Conservation (phyloP, 139 green algal genomes). For the Chlamydomonas sphaeroides region DNA sequence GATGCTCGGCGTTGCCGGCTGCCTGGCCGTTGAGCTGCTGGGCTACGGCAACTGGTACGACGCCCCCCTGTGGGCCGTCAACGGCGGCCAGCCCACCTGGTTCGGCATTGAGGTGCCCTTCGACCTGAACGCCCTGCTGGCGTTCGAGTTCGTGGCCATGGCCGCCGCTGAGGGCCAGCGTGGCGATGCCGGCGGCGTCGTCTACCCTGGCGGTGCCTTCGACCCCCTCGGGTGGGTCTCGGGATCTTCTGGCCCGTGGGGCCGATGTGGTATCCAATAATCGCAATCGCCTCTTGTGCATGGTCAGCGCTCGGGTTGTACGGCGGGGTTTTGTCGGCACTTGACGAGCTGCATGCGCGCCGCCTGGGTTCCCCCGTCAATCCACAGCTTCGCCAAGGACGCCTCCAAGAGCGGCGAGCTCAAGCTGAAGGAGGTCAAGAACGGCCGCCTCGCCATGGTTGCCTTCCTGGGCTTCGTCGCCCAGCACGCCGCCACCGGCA, state of each 20-base stretch:
- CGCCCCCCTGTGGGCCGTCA: conserved; percentile 57
- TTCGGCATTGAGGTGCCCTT: conserved; percentile 84
- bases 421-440: conserved; percentile 96
- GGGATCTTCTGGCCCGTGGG: too few species aligned
- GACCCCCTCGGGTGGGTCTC: conserved; percentile 78
- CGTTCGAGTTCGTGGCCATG: conserved; percentile 79
- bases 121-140: conserved; percentile 80
- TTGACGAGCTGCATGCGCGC: too few species aligned
- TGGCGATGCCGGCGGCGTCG: conserved; percentile 69
- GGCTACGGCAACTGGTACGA: conserved; percentile 79
- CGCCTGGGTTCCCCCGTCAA: too few species aligned
- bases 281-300: too few species aligned
- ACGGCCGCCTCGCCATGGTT: conserved; percentile 85
- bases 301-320: too few species aligned
- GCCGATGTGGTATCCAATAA: too few species aligned
- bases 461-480: conserved; percentile 70
- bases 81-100: conserved; percentile 75
- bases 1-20: conserved; percentile 76
- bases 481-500: conserved; percentile 89
- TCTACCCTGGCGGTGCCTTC: conserved; percentile 89
- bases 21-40: conserved; percentile 74
- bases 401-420: conserved; percentile 64
- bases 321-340: too few species aligned
- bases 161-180: conserved; percentile 77
- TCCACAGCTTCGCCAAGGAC: conserved; percentile 81